Conservation (phyloP, 352 stramenopile genomes). For the Pythium phragmitis region DNA sequence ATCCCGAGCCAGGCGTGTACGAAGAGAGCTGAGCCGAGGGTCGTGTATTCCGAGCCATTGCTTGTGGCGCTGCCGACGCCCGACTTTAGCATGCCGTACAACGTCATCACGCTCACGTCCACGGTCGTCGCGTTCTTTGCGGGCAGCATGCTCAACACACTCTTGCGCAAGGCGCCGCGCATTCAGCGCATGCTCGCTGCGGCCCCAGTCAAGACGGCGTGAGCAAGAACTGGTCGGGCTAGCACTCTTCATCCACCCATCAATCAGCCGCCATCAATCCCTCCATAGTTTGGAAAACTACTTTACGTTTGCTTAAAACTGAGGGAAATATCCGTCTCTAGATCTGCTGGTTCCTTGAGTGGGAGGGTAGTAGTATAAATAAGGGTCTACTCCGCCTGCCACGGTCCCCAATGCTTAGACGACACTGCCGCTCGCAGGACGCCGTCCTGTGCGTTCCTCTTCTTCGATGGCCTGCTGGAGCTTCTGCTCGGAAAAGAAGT, state of each 20-base stretch:
- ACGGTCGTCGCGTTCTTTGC: constrained; percentile 87
- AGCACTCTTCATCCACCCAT: too few species aligned
- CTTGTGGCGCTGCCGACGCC: constrained; percentile 80
- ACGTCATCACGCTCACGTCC: constrained; percentile 89
- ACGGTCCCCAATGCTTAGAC: constrained; percentile 7
- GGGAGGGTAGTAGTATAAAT: constrained; percentile 8
- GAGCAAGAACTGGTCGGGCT: background rate
- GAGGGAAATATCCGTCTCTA: too few species aligned
- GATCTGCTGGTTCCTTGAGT: background rate
- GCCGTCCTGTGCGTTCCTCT: constrained; percentile 23
- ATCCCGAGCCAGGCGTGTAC: constrained; percentile 10
- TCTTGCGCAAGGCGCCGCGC: constrained; percentile 68
- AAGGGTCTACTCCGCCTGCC: background rate
- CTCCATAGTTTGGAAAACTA: too few species aligned
- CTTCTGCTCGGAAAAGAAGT: constrained; percentile 39
- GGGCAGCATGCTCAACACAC: constrained; percentile 80
- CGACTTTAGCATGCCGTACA: constrained; percentile 91
- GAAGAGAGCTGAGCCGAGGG: constrained; percentile 25
- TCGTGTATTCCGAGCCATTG: constrained; percentile 78
- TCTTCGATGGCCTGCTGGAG: constrained; percentile 23
- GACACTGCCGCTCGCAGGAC: constrained; percentile 25
- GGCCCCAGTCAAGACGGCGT: constrained; percentile 7
- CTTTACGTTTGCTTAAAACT: too few species aligned
- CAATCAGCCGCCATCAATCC: too few species aligned
- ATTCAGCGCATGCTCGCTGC: constrained; percentile 65